phyloP scores from a whole-genome alignment of 2,329 filamentous ascomycete species.

The Botrytis paeoniae region DNA sequence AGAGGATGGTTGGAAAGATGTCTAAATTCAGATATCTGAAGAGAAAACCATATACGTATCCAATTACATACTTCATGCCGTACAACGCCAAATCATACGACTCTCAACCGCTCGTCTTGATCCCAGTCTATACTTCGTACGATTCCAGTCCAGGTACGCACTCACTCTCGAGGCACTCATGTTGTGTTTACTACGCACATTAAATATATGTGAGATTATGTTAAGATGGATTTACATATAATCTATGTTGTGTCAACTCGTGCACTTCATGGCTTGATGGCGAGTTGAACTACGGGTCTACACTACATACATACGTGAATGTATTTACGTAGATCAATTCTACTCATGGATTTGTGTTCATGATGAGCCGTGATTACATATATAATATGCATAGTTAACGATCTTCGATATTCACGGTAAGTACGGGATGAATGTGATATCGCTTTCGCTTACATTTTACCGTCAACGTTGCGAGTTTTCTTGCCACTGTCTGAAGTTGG shows the following conservation, averaged over 20 bases:
- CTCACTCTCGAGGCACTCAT: neutral
- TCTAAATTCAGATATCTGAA: neutral
- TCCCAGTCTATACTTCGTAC: neutral
- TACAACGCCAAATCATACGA: conserved; percentile 12
- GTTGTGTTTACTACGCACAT: neutral
- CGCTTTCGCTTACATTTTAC: neutral
- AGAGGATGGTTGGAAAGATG: neutral
- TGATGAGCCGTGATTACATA: conserved; percentile 4
- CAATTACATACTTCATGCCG: neutral
- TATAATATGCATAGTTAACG: neutral
- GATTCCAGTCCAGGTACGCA: neutral
- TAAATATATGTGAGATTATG: neutral
- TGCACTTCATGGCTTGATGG: neutral
- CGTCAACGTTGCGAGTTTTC: neutral
- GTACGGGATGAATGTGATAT: neutral
- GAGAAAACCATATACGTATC: neutral
- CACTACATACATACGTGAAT: neutral
- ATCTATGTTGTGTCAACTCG: neutral
- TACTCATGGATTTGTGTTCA: neutral
- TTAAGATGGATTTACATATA: neutral
- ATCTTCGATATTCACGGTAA: neutral
- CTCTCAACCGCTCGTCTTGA: neutral
- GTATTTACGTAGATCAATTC: neutral
- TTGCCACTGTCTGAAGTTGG: neutral
- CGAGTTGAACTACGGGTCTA: neutral